Evolutionary conservation across 2,329 filamentous ascomycete species (phyloP).

Genomic region (Botrytis cinerea): DNA sequence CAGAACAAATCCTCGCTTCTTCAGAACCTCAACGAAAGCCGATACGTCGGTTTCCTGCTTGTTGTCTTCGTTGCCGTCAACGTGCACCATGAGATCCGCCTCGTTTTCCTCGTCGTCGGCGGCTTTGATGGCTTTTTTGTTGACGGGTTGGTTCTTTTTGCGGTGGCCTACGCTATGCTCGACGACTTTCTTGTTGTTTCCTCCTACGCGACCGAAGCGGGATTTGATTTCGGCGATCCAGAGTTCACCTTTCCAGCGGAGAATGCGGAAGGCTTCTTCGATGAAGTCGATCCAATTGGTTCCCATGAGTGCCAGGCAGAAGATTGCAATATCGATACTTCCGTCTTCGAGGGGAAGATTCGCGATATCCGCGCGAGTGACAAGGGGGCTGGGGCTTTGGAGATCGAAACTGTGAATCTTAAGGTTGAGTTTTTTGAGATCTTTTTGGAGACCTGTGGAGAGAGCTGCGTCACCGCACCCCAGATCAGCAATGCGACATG

Average conservation of each 20-base stretch:
- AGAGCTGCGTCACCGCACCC: constrained; percentile 92
- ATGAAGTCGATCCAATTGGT: constrained; percentile 98
- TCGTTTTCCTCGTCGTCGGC: constrained; percentile 51
- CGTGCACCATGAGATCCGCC: constrained; percentile 65
- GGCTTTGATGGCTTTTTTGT: constrained; percentile 47
- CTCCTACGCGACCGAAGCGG: constrained; percentile 70
- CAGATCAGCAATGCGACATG: constrained; percentile 82
- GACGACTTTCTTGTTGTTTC: constrained; percentile 52
- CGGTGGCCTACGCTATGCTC: constrained; percentile 72
- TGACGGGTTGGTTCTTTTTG: constrained; percentile 51
- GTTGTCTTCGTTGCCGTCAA: constrained; percentile 65
- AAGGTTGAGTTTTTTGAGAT: constrained; percentile 67
- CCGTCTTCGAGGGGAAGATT: constrained; percentile 74
- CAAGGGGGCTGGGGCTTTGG: constrained; percentile 71
- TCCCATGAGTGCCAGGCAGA: constrained; percentile 97
- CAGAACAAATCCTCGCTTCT: constrained; percentile 80
- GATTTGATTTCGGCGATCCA: constrained; percentile 98
- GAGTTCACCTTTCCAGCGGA: constrained; percentile 92
- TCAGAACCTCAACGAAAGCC: constrained; percentile 81
- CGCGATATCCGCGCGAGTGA: constrained; percentile 88
- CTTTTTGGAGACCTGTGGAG: constrained; percentile 64
- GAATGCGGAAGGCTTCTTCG: constrained; percentile 89
- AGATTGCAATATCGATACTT: constrained; percentile 82
- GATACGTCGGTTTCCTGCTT: constrained; percentile 80
- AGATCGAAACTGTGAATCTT: constrained; percentile 85